A percentile compares a stretch with the other conserved stretches of the same genome.
Evolutionary conservation across 148 eudicot genomes (phyloP).

Genomic region (Chenopodium berlandieri): DNA sequence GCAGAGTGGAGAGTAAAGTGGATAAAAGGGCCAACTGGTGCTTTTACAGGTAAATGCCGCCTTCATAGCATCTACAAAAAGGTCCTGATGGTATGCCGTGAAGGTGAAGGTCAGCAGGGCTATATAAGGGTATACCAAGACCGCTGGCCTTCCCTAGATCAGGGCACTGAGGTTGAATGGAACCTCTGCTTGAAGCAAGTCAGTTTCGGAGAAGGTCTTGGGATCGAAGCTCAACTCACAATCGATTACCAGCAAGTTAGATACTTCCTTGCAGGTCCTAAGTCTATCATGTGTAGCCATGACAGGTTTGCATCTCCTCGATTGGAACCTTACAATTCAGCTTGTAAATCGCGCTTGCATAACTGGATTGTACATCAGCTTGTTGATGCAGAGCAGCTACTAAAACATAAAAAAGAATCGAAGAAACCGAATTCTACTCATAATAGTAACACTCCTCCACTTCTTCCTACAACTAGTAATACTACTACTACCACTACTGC

Average conservation of each 20-base stretch:
- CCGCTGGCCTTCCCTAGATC: not conserved
- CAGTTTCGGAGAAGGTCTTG: not conserved
- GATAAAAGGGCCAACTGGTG: not conserved
- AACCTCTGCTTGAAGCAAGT: not conserved
- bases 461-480: not conserved
- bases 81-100: not conserved
- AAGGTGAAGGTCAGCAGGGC: not conserved
- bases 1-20: constrained; percentile 13
- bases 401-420: not conserved
- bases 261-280: constrained; percentile 7
- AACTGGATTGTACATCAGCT: not conserved
- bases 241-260: not conserved
- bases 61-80: constrained; percentile 6
- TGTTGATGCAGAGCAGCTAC: not conserved
- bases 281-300: constrained; percentile 5
- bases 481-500: not conserved
- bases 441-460: not conserved
- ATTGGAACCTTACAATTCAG: not conserved
- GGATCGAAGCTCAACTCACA: not conserved
- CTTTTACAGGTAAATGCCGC: constrained; percentile 4
- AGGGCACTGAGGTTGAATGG: constrained; percentile 4
- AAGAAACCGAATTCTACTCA: not conserved
- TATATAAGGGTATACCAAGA: not conserved
- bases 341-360: not conserved
- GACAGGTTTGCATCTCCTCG: not conserved